These are phyloP conservation scores for Hirschfeldia incana DNA, from an alignment of 345 rosid species.

Conservation along the genomic window DNA sequence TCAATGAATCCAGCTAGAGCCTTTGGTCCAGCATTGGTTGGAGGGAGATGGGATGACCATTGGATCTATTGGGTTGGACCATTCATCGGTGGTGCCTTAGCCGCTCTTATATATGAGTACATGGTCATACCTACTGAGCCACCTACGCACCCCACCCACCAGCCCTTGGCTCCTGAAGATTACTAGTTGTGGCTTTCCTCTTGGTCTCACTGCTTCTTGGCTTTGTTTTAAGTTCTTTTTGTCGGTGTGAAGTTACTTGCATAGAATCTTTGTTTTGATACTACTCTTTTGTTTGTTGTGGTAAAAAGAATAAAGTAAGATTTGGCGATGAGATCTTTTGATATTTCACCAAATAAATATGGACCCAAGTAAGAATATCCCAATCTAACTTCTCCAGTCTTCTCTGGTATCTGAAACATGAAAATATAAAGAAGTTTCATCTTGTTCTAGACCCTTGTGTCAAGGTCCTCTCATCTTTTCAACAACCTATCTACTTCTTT, in stretches of 20 bases:
- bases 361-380: slow-evolving; percentile 1
- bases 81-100: slow-evolving; percentile 40
- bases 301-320: slow-evolving; percentile 31
- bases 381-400: no score
- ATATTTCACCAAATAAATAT: neutral
- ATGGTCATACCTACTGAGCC: slow-evolving; percentile 54
- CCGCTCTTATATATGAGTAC: slow-evolving; percentile 52
- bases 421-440: no score
- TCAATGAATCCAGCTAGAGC: slow-evolving; percentile 48
- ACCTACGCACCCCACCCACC: slow-evolving; percentile 47
- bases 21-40: slow-evolving; percentile 46
- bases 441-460: no score
- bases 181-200: slow-evolving; percentile 41
- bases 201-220: neutral
- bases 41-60: slow-evolving; percentile 45
- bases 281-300: slow-evolving; percentile 19
- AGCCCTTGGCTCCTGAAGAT: slow-evolving; percentile 79
- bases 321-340: neutral
- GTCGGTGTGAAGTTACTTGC: slow-evolving; percentile 19
- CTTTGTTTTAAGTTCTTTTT: neutral
- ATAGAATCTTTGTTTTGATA: slow-evolving; percentile 13
- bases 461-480: no score
- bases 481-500: no score
- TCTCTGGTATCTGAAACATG: no score
- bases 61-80: slow-evolving; percentile 47